Base-by-base conservation (phyloP, 2,329 filamentous ascomycete species). In the Fusarium anthophilum region DNA sequence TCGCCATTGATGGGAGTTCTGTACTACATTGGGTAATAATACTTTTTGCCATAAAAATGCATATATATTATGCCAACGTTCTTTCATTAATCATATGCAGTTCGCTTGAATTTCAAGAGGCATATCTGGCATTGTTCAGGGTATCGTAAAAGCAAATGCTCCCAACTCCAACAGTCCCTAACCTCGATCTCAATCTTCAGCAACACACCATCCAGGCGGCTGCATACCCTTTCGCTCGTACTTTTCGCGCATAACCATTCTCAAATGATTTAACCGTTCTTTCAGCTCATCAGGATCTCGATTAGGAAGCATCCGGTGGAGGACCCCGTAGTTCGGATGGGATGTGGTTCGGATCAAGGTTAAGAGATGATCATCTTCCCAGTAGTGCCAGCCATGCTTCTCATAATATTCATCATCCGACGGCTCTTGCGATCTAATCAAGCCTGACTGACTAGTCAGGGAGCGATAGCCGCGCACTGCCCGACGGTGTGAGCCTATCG, bases 351-450 rank as follows among this genome's bases (percentile, higher is more conserved):
- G 74, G 28, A 81, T 76, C 62, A 69, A 48, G 30, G 55, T 65
- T 15, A 81, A 62, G 22, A 81, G 68, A n/a, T 37, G 56, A 4
- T 79, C 72, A 62, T 81, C 79, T 61, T 81, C 79, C 64, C 66
- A 66, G 44, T 69, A 58, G 35, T 70, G 39, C 79, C 79, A 81
- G 14, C 77, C 77, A 32, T 80, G 54, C 47, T 66, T 69, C 30
- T 73, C 54, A 30, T 68, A 73, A 38, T 81, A 80, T 14, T 55
- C 50, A 15, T 70, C 70, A 7, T 37, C 47, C 13, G 39, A 32
- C 18, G 41, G 30, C 18, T 50, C 35, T n/a, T 62, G 68, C 17
- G 60, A 50, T 28, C 60, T 38, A 14, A 47, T 7, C 24, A 32
- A 35, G 17, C 26, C 15, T 32, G 47, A 30, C 17, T 37, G 66